phyloP scores from a whole-genome alignment of 2,329 filamentous ascomycete genomes.

The Sporothrix sp. region DNA sequence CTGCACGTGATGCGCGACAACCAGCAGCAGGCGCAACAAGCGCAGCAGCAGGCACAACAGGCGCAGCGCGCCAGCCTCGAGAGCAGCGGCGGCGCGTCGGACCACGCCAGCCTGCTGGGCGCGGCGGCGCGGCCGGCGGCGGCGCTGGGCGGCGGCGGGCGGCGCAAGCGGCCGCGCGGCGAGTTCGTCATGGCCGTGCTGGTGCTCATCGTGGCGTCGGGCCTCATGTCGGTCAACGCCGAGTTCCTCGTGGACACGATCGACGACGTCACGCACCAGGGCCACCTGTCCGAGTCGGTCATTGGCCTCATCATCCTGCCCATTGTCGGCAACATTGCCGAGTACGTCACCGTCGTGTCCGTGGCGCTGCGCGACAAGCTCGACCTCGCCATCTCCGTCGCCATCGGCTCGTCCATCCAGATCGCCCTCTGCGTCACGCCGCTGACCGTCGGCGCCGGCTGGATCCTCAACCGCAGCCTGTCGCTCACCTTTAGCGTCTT shows the following conservation, averaged over 20 bases:
- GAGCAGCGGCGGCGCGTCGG: neutral
- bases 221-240: constrained; percentile 67
- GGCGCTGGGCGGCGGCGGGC: neutral
- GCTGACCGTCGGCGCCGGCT: constrained; percentile 68
- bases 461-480: constrained; percentile 61
- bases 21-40: neutral
- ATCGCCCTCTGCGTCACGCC: constrained; percentile 75
- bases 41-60: neutral
- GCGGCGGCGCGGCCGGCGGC: neutral
- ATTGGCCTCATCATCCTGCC: constrained; percentile 70
- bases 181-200: constrained; percentile 21
- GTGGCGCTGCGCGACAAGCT: constrained; percentile 70
- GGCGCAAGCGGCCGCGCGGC: constrained; percentile 30
- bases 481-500: constrained; percentile 77
- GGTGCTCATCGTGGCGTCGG: constrained; percentile 57
- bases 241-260: constrained; percentile 70
- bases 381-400: constrained; percentile 66
- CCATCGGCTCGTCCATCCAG: constrained; percentile 72
- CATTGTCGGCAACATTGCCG: constrained; percentile 71
- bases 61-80: neutral
- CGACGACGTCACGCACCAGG: constrained; percentile 51
- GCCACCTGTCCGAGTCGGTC: constrained; percentile 58
- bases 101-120: neutral
- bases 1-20: constrained; percentile 15
- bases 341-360: constrained; percentile 74